Evolutionary conservation across 2,329 filamentous ascomycete genomes (phyloP).

Genomic region (Cladosporium sp.): DNA sequence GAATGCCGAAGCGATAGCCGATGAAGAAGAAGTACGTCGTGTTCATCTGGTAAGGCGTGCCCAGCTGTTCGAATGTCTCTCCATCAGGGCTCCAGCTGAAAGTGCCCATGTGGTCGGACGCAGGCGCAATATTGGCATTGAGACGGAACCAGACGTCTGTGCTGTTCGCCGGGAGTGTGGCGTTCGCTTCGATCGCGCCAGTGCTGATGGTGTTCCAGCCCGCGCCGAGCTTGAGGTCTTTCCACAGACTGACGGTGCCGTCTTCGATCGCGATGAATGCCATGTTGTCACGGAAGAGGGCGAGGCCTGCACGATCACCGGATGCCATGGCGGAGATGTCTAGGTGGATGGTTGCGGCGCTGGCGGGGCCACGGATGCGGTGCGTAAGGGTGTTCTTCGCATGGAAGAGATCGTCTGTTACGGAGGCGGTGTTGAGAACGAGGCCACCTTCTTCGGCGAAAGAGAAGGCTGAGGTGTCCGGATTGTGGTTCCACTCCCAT

Average conservation of each 20-base stretch:
- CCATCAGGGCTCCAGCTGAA: slow-evolving; percentile 44
- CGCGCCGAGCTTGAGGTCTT: slow-evolving; percentile 40
- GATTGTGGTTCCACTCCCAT: slow-evolving; percentile 66
- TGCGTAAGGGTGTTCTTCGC: slow-evolving; percentile 47
- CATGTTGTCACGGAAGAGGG: slow-evolving; percentile 54
- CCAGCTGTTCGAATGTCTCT: slow-evolving; percentile 35
- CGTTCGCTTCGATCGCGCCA: slow-evolving; percentile 32
- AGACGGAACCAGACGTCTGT: slow-evolving; percentile 38
- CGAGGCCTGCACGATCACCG: slow-evolving; percentile 55
- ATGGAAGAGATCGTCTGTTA: slow-evolving; percentile 52
- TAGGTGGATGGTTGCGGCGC: slow-evolving; percentile 52
- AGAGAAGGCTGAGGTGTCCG: slow-evolving; percentile 49
- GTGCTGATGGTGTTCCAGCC: slow-evolving; percentile 37
- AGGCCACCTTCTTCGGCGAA: slow-evolving; percentile 43
- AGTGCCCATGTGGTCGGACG: slow-evolving; percentile 30
- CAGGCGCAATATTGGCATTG: slow-evolving; percentile 40
- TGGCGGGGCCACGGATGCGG: slow-evolving; percentile 43
- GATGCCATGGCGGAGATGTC: slow-evolving; percentile 51
- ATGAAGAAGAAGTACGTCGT: slow-evolving; percentile 43
- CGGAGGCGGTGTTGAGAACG: slow-evolving; percentile 50
- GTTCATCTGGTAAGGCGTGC: slow-evolving; percentile 35
- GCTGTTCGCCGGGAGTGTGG: slow-evolving; percentile 19
- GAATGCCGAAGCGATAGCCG: slow-evolving; percentile 42
- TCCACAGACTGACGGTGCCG: slow-evolving; percentile 39
- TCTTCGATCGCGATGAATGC: slow-evolving; percentile 56